Evolutionary conservation across 1,139 yeast genomes (phyloP), one percentile per base, ranked within the genome.

Genomic region (Scheffersomyces insectosa): DNA sequence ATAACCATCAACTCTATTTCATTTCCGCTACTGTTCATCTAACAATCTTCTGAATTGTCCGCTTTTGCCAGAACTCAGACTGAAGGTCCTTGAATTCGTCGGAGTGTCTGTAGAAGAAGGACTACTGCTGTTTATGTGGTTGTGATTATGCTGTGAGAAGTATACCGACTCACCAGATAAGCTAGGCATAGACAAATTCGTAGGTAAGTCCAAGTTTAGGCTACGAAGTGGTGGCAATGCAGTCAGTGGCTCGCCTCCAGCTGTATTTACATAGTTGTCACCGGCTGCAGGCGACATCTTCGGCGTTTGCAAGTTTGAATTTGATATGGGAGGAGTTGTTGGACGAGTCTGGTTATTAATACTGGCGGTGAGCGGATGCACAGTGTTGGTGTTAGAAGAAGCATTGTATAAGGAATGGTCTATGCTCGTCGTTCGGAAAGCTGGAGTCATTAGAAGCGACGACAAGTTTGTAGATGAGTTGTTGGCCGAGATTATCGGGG

Each of bases 221-320:
- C 81, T 75, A 50, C 81, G 62, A 41, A 79, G 59, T 10, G 82
- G 76, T 1, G 83, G 83, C 38, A 77, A 60, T 5, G 62, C 54
- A 13, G 47, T 49, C 36, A 67, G 60, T 9, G 80, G 70, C 13
- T 62, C 67, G 25, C 25, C 25, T 20, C 25, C 25, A 20, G 25
- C 36, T 77, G 54, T 38, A 75, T 66, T 31, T 11, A 20, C 20
- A 20, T 14, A 31, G 34, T 31, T 15, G 7, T 31, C 34, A 31
- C 34, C 13, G n/a, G 40, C 37, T 32, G 30, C 25, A 6, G 84
- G 83, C 8, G 83, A 76, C 39, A 75, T 81, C 2, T 81, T 78
- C 8, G 86, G 85, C 1, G 86, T 80, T 45, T 73, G 80, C 44
- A 80, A 58, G 12, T 45, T 46, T 5, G 49, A 42, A 12, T 34